phyloP scores from a whole-genome alignment of 73 alveolate genomes.

The Blepharisma stoltei region DNA sequence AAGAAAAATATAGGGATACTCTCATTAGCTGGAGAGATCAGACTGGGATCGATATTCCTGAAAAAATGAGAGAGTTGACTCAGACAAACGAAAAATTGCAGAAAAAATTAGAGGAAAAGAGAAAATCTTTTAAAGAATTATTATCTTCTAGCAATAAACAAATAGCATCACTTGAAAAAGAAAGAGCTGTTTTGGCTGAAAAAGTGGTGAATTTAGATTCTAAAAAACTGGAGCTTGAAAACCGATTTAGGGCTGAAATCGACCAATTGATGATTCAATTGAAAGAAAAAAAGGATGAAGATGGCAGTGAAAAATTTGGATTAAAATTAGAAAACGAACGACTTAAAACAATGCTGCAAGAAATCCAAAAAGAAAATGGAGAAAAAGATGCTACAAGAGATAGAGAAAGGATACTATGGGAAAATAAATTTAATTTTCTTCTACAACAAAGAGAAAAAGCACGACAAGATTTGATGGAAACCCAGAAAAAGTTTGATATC shows the following conservation, averaged over 20 bases:
- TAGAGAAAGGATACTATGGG: constrained; percentile 31
- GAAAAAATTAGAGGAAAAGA: not conserved
- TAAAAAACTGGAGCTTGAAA: not conserved
- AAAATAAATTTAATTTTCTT: constrained; percentile 22
- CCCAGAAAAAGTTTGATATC: constrained; percentile 28
- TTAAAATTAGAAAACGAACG: not conserved
- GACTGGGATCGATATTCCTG: not conserved
- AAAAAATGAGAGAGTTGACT: not conserved
- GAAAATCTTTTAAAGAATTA: not conserved
- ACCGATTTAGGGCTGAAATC: not conserved
- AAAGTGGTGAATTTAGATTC: not conserved
- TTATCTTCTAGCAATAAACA: not conserved
- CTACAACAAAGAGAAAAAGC: constrained; percentile 26
- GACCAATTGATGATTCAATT: not conserved
- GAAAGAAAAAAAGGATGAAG: not conserved
- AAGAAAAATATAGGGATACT: not conserved
- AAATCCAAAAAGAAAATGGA: not conserved
- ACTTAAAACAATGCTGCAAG: not conserved
- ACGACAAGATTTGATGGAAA: constrained; percentile 8
- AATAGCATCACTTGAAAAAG: not conserved
- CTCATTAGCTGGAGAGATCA: not conserved
- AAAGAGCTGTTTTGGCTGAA: constrained; percentile 16
- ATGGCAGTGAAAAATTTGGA: not conserved
- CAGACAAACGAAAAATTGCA: not conserved
- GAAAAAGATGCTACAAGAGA: not conserved